Evolutionary conservation across 768 basidiomycete species (phyloP), one percentile per base, ranked within the genome.

Genomic region (Lenzites betulinus): DNA sequence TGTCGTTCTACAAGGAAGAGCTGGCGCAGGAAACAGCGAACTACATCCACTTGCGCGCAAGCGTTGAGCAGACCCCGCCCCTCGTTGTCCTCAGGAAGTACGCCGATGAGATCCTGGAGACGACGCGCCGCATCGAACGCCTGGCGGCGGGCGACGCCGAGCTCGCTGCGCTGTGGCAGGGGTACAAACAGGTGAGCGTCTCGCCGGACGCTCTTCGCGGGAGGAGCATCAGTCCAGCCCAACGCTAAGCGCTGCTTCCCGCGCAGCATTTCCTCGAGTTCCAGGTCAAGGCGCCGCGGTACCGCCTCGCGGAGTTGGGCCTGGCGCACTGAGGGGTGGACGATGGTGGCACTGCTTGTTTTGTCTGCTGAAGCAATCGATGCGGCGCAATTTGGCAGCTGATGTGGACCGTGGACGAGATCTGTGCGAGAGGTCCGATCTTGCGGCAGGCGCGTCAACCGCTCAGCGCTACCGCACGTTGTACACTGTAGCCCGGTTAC

Each of bases 1-100:
- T 66, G 7, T 66, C 66, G 2, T 66, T 66, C 36, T 66, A 66
- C 60, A 64, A 64, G 35, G 66, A 66, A 38, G 62, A 62, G 25
- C 47, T 62, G 6, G 62, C 44, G 18, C 49, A 60, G 6, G 66
- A 66, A 23, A 60, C 44, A 30, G 59, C 47, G 25, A 66, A 59
- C 38, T 66, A 66, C 54, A 51, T 66, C 26, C 57, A 59, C 48
- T 38, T 64, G 6, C 63, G 66, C 20, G 66, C 66, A 0, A 33
- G 41, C 15, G 58, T 44, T 3, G 58, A 57, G 26, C 50, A 51
- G n/a, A 48, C 30, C 9, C 22, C 63, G 1, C 11, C 18, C 0
- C n/a, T 36, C 2, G 26, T 47, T 0, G 50, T 60, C 13, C 60
- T 66, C 6, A 56, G 39, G 13, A 49, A 53, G 9, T 44, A 64